These are phyloP conservation scores for Exidia glandulosa DNA, from an alignment of 768 basidiomycete species.

Conservation along the genomic window DNA sequence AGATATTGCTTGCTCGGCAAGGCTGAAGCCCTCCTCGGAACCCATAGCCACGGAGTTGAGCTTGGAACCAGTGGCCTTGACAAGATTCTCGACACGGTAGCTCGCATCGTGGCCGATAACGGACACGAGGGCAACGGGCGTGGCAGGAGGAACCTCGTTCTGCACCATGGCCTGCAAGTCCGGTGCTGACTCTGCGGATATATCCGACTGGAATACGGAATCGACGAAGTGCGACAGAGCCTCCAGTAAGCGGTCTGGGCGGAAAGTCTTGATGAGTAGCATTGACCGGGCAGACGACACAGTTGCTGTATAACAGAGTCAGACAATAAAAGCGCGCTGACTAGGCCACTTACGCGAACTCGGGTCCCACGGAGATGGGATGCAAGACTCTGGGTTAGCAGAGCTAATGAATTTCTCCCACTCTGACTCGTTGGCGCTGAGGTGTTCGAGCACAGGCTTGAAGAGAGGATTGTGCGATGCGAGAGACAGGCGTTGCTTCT, in stretches of 20 bases:
- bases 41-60: conserved; percentile 96
- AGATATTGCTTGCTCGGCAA: conserved; percentile 94
- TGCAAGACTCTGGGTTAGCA: conserved; percentile 48
- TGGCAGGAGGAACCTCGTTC: conserved; percentile 67
- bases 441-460: conserved; percentile 57
- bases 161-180: conserved; percentile 69
- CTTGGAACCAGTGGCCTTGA: conserved; percentile 62
- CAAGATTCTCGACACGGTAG: conserved; percentile 83
- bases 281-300: conserved; percentile 65
- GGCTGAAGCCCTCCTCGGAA: conserved; percentile 90
- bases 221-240: conserved; percentile 67
- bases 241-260: conserved; percentile 85
- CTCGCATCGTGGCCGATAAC: conserved; percentile 98
- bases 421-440: conserved; percentile 47
- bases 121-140: conserved; percentile 83
- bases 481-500: conserved; percentile 52
- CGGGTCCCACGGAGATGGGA: conserved; percentile 73
- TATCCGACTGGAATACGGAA: conserved; percentile 66
- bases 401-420: conserved; percentile 70
- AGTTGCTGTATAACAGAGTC: conserved; percentile 31
- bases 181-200: conserved; percentile 62
- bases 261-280: conserved; percentile 78
- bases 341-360: conserved; percentile 49
- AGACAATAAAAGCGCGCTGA: conserved; percentile 13
- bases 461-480: conserved; percentile 68